Conservation (phyloP, 2,329 filamentous ascomycete species). For the Beauveria australis region DNA sequence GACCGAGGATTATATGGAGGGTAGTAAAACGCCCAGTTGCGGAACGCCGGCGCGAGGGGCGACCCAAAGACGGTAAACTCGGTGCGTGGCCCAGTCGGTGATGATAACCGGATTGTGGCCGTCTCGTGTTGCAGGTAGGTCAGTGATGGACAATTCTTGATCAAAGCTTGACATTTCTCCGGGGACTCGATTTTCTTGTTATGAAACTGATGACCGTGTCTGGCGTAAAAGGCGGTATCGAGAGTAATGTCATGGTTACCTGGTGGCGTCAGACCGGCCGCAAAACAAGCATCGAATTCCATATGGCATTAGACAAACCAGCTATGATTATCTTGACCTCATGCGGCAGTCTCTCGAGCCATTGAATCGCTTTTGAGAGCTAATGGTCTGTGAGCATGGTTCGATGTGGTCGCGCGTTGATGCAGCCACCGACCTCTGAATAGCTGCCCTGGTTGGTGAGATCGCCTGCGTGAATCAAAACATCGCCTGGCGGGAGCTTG, state of each 20-base stretch:
- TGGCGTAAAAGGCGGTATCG: slow-evolving; percentile 52
- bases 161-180: slow-evolving; percentile 43
- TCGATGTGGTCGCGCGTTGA: background rate
- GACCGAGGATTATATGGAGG: slow-evolving; percentile 17
- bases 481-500: slow-evolving; percentile 61
- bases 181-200: slow-evolving; percentile 47
- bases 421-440: slow-evolving; percentile 33
- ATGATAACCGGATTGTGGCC: slow-evolving; percentile 44
- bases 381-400: slow-evolving; percentile 15
- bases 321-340: slow-evolving; percentile 64
- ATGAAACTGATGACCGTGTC: slow-evolving; percentile 46
- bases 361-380: slow-evolving; percentile 53
- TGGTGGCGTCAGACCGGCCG: slow-evolving; percentile 21
- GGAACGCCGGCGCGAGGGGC: slow-evolving; percentile 51
- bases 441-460: slow-evolving; percentile 64
- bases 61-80: slow-evolving; percentile 62
- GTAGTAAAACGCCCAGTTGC: slow-evolving; percentile 63
- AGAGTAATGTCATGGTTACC: slow-evolving; percentile 72
- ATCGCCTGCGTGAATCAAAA: slow-evolving; percentile 70
- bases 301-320: slow-evolving; percentile 33
- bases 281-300: background rate
- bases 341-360: slow-evolving; percentile 60
- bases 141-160: slow-evolving; percentile 46
- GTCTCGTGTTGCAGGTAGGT: slow-evolving; percentile 57
- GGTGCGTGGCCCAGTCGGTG: slow-evolving; percentile 47